These are phyloP conservation scores for Neurospora discreta DNA, from an alignment of 495 filamentous ascomycete species.

Conservation along the genomic window DNA sequence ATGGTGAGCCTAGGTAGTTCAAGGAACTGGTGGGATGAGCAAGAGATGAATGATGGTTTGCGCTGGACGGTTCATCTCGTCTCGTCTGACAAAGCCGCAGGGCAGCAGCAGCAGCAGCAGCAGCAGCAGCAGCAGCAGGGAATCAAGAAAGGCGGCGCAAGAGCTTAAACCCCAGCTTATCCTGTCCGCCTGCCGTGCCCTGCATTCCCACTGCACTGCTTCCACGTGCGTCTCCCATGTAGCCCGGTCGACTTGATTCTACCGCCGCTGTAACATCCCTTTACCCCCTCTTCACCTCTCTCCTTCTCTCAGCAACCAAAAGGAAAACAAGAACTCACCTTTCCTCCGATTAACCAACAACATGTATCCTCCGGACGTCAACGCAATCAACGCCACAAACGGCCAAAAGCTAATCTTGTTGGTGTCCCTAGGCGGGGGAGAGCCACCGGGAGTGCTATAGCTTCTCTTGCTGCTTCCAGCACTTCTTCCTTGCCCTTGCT, in stretches of 20 bases:
- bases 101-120: too few relatives aligned
- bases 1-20: background rate
- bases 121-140: background rate
- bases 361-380: constrained; percentile 36
- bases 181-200: background rate
- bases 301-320: too few relatives aligned
- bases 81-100: background rate
- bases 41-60: background rate
- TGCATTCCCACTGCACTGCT: background rate
- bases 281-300: background rate
- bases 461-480: background rate
- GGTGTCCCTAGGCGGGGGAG: constrained; percentile 15
- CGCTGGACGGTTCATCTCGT: background rate
- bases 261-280: too few relatives aligned
- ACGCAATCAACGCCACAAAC: constrained; percentile 35
- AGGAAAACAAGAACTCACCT: constrained; percentile 8
- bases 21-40: background rate
- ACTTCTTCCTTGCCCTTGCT: background rate
- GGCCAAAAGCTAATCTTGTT: constrained; percentile 38
- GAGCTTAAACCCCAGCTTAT: background rate
- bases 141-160: background rate
- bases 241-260: too few relatives aligned
- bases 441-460: constrained; percentile 6
- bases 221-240: background rate
- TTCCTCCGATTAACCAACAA: constrained; percentile 27